These are phyloP conservation scores for Pythium apleroticum DNA, from an alignment of 352 stramenopile species.

Conservation along the genomic window DNA sequence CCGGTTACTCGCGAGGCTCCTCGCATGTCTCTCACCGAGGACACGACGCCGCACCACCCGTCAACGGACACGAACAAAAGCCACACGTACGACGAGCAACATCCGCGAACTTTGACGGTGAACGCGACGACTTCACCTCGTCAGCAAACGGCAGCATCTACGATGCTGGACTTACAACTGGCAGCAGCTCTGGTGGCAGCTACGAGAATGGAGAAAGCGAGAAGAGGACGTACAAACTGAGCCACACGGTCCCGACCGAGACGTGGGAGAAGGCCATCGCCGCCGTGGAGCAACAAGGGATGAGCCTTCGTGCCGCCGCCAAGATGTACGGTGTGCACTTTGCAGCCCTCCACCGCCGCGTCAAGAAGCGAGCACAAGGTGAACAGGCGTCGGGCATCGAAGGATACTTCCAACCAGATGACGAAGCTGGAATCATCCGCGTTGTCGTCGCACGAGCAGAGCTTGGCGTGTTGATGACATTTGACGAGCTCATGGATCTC, in stretches of 20 bases:
- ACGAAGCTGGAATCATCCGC: constrained; percentile 65
- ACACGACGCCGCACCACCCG: constrained; percentile 10
- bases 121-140: constrained; percentile 19
- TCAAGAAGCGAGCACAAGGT: constrained; percentile 69
- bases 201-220: constrained; percentile 23
- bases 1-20: constrained; percentile 25
- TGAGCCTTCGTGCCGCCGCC: constrained; percentile 65
- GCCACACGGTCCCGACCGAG: constrained; percentile 54
- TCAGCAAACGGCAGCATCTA: constrained; percentile 5
- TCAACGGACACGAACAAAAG: constrained; percentile 3
- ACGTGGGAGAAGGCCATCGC: constrained; percentile 70
- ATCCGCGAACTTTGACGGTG: constrained; percentile 21
- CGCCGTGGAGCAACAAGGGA: constrained; percentile 61
- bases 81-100: constrained; percentile 13
- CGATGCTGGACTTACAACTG: constrained; percentile 17
- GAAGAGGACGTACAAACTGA: constrained; percentile 44
- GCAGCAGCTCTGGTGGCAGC: constrained; percentile 20
- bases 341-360: constrained; percentile 56
- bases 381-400: constrained; percentile 39
- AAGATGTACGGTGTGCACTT: constrained; percentile 67
- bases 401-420: constrained; percentile 66
- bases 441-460: constrained; percentile 69
- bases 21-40: constrained; percentile 16
- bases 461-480: constrained; percentile 69
- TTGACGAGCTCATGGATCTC: constrained; percentile 66